phyloP scores from a whole-genome alignment of 139 green algal genomes.

The Chlamydomonas eustigma region DNA sequence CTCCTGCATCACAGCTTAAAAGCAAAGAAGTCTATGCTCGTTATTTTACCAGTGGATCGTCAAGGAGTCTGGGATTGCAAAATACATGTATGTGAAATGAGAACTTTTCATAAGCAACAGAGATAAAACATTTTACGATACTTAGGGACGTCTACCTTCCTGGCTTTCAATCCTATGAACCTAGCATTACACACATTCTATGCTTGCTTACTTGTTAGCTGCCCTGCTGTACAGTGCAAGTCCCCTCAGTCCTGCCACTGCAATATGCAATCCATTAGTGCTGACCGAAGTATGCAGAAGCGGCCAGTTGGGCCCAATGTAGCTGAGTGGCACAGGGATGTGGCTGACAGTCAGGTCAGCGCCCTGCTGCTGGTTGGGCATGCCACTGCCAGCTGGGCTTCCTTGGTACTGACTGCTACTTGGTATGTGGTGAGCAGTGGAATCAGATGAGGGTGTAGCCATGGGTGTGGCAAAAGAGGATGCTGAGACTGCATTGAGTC shows the following conservation, averaged over 20 bases:
- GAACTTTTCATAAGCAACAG: no score
- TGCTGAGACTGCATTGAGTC: constrained; percentile 3
- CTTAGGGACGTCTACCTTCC: no score
- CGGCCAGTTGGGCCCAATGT: constrained; percentile 64
- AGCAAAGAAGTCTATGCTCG: no score
- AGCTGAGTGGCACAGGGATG: constrained; percentile 59
- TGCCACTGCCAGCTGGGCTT: neutral
- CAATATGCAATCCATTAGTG: constrained; percentile 66
- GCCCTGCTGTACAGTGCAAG: constrained; percentile 72
- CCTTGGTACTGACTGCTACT: neutral
- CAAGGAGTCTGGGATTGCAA: no score
- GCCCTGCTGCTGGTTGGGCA: constrained; percentile 22
- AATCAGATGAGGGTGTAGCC: no score
- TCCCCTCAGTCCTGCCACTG: constrained; percentile 72
- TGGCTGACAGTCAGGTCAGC: constrained; percentile 48
- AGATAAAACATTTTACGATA: no score
- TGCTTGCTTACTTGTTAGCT: constrained; percentile 22
- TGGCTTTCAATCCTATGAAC: no score
- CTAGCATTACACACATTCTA: neutral
- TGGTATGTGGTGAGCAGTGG: constrained; percentile 10
- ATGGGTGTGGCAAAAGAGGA: neutral
- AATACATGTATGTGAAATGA: no score
- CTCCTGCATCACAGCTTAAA: no score
- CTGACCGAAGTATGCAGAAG: constrained; percentile 52
- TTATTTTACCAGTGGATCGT: no score